A percentile compares a stretch with the other conserved stretches of the same genome.
phyloP scores from a whole-genome alignment of 2,329 filamentous ascomycete species.

The Colletotrichum ledebouriae region DNA sequence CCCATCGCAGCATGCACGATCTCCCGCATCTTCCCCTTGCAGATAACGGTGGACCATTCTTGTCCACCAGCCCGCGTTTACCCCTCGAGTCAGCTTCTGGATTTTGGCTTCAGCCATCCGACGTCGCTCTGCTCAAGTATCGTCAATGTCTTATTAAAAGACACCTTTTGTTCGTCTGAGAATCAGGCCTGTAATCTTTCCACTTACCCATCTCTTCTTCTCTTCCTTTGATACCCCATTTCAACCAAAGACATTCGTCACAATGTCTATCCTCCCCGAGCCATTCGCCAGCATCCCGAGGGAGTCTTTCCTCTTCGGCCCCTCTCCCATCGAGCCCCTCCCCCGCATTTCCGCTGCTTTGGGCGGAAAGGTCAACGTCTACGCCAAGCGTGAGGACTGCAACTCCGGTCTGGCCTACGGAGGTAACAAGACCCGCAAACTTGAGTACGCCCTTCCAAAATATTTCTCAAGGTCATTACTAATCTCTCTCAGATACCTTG shows the following conservation, averaged over 20 bases:
- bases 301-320: conserved; percentile 73
- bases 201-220: neutral
- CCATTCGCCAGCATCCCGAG: conserved; percentile 75
- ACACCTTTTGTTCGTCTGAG: neutral
- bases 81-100: conserved; percentile 33
- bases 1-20: conserved; percentile 23
- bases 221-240: conserved; percentile 25
- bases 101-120: conserved; percentile 33
- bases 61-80: conserved; percentile 37
- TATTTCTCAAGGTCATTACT: neutral
- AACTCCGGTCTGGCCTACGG: conserved; percentile 77
- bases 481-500: conserved; percentile 66
- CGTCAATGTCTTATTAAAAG: conserved; percentile 32
- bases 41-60: conserved; percentile 38
- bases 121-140: conserved; percentile 32
- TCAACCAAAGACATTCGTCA: neutral
- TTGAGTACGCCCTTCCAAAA: conserved; percentile 61
- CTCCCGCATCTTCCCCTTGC: conserved; percentile 21
- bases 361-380: conserved; percentile 71
- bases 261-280: conserved; percentile 62
- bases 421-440: conserved; percentile 78
- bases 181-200: neutral
- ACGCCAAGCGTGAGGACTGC: conserved; percentile 80
- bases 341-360: conserved; percentile 74
- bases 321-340: conserved; percentile 77